A percentile compares a stretch with the other conserved stretches of the same genome.
phyloP scores from a whole-genome alignment of 371 early-diverging fungal species.

The Sporodiniella umbellata region DNA sequence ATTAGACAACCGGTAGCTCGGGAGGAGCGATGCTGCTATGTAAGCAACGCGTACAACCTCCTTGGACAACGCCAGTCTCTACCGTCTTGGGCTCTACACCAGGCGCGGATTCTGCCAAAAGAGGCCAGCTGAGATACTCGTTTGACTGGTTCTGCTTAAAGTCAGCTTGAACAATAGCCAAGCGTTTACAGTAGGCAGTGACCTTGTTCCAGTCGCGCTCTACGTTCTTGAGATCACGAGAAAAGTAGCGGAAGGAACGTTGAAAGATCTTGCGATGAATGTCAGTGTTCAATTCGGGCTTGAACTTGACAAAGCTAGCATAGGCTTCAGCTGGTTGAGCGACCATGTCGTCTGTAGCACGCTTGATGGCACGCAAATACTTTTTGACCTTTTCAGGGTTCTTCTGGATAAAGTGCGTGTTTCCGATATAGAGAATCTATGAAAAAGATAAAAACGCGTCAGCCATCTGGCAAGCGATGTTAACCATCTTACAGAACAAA shows the following conservation, averaged over 20 bases:
- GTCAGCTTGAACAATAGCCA: slow-evolving; percentile 48
- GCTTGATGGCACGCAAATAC: slow-evolving; percentile 55
- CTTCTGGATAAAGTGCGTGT: slow-evolving; percentile 53
- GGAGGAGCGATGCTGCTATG: slow-evolving; percentile 17
- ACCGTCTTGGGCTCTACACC: slow-evolving; percentile 37
- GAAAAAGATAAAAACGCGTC: background rate
- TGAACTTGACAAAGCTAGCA: slow-evolving; percentile 54
- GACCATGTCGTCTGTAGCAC: slow-evolving; percentile 55
- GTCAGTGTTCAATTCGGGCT: slow-evolving; percentile 52
- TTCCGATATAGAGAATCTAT: slow-evolving; percentile 65
- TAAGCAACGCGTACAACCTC: slow-evolving; percentile 10
- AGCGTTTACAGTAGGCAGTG: slow-evolving; percentile 60
- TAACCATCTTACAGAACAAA: slow-evolving; percentile 52
- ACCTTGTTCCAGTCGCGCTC: slow-evolving; percentile 71
- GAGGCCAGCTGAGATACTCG: slow-evolving; percentile 47
- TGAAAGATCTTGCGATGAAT: slow-evolving; percentile 65
- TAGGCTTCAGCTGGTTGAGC: slow-evolving; percentile 53
- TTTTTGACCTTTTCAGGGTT: slow-evolving; percentile 58
- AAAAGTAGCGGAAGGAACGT: slow-evolving; percentile 63
- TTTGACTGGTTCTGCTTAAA: slow-evolving; percentile 66
- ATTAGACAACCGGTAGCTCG: slow-evolving; percentile 6
- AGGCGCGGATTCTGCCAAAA: slow-evolving; percentile 36
- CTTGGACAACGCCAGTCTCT: slow-evolving; percentile 45
- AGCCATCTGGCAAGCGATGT: background rate
- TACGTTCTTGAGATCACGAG: slow-evolving; percentile 58